Base-by-base conservation (phyloP, 352 stramenopile genomes). In the Phytophthora megakarya region DNA sequence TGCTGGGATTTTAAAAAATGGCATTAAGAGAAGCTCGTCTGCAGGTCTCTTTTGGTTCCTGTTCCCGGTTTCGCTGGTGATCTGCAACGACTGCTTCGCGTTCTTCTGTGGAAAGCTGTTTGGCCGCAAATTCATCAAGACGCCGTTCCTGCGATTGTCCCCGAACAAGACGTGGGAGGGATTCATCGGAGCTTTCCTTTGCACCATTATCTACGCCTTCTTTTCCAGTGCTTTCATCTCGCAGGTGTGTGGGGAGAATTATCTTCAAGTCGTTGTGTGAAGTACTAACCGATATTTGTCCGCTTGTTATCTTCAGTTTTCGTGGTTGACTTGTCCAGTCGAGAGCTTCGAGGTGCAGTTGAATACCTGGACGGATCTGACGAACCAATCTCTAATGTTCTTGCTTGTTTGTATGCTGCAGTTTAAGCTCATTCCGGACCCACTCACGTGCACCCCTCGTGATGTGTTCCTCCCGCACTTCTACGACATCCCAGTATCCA, bases 91-190 rank as follows among this genome's bases (percentile, higher is more conserved):
- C 72, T 92, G 94, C 70, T 98, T 98, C 80, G 95, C 96, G 3
- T 98, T 98, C 67, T 95, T 98, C 50, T 97, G 83, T 49, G 88
- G 88, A 35, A 93, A 93, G 45, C 52, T 95, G 22, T 90, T 88
- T 67, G 88, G 88, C 15, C 86, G 85, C 42, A 93, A 91, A 65
- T 93, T 99, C 61, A 97, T 99, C 67, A 96, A 97, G 67, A 78
- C 88, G 45, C 79, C 81, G 40, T 95, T 95, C 65, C 55, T 95
- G 57, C 80, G 83, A 10, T 86, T 99, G 47, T 98, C 91, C 30
- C 98, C 98, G 16, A 99, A 99, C 73, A 99, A 99, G 78, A 99
- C 97, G 6, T 99, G 97, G 97, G 98, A 99, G 68, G 97, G 97
- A 3, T 99, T 99, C 61, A 96, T 99, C 25, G 97, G 97, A 32